Base-by-base conservation (phyloP, 306 rosid species). In the Sphenostylis stenocarpa region DNA sequence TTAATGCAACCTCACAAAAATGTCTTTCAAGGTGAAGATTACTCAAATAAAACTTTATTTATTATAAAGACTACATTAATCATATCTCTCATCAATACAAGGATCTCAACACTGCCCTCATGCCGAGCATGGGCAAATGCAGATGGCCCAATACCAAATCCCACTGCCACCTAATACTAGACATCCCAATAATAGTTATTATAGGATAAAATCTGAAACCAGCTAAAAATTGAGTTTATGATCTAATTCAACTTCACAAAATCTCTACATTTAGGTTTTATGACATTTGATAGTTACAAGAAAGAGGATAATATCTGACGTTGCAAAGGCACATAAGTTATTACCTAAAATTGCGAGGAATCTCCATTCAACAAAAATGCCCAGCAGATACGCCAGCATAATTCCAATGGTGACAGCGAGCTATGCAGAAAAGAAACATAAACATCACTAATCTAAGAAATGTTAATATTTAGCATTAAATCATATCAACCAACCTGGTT, bases 351-450 rank as follows among this genome's bases (percentile, higher is more conserved):
- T 88, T 71, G 99, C 99, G 31, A 95, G 99, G 78, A 88, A 45
- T 91, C 99, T 90, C 99, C 99, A 95, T 6, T 83, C 72, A 82
- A 92, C 97, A 84, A 95, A 95, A 75, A 95, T 86, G 67, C 99
- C 99, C 33, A 95, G 90, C 85, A 92, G 75, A 87, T 92, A 95
- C 81, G 97, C 96, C 84, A 95, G 83, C 97, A 95, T 67, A 76
- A 92, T 95, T 80, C 97, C 99, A 72, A 86, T 66, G 63, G 99
- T 95, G 83, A 95, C 96, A 62, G 99, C 87, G 57, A 92, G 99
- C 99, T 95, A 66, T 75, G 78, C 29, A 76, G 71, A 39, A 70
- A 79, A 58, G 4, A 24, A 73, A 67, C 5, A 67, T 69, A 45
- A 61, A 78, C 26, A 31, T 78, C 28, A 74, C 63, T 31, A 56